Evolutionary conservation across 2,329 filamentous ascomycete species (phyloP).

Genomic region (Orbilia oligospora): DNA sequence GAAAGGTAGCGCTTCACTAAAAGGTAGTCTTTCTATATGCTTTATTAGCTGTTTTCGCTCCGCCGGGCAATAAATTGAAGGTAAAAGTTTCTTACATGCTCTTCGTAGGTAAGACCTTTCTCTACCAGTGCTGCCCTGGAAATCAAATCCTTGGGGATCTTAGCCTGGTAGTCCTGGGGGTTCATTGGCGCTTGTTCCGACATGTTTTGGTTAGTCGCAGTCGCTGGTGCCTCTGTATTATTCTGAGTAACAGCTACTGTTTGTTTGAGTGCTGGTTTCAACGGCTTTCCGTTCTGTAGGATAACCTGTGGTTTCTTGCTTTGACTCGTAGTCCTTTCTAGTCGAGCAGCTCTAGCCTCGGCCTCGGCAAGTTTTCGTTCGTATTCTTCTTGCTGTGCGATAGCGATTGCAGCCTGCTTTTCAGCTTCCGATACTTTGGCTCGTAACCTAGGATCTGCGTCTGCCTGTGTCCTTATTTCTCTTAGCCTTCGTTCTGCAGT

Average conservation of each 20-base stretch:
- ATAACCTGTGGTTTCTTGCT: constrained; percentile 57
- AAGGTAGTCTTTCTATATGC: constrained; percentile 56
- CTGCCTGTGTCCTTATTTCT: constrained; percentile 61
- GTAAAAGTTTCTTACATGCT: constrained; percentile 47
- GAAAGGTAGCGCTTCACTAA: constrained; percentile 59
- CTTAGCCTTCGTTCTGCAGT: constrained; percentile 61
- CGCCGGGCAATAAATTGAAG: not conserved
- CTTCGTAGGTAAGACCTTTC: constrained; percentile 57
- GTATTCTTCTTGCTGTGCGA: constrained; percentile 58
- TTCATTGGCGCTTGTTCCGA: constrained; percentile 58
- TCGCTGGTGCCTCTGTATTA: constrained; percentile 38
- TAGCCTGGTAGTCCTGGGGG: constrained; percentile 59
- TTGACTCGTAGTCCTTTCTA: constrained; percentile 43
- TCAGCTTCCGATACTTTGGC: constrained; percentile 57
- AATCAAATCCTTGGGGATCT: constrained; percentile 59
- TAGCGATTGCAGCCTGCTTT: constrained; percentile 60
- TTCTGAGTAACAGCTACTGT: constrained; percentile 55
- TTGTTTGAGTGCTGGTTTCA: constrained; percentile 58
- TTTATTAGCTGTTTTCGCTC: constrained; percentile 11
- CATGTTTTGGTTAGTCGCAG: constrained; percentile 59
- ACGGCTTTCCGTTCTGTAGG: constrained; percentile 57
- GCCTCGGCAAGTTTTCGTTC: constrained; percentile 53
- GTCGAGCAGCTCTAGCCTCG: constrained; percentile 52
- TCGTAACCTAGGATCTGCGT: constrained; percentile 57
- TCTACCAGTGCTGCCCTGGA: constrained; percentile 57